Conservation (phyloP, 2,329 filamentous ascomycete species). For the Aschersonia sp. region DNA sequence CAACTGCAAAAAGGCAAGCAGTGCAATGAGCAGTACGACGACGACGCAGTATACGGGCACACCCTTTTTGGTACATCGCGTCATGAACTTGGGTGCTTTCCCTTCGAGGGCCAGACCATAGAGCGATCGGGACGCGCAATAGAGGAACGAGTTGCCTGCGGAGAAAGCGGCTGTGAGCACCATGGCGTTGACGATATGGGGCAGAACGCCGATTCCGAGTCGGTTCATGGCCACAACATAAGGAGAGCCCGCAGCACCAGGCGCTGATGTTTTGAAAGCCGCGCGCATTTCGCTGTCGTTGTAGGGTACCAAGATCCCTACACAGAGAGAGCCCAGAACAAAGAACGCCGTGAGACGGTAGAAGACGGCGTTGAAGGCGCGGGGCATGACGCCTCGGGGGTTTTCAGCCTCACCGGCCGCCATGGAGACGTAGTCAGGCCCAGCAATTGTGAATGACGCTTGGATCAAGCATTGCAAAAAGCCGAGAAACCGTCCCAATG, state of each 20-base stretch:
- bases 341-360: constrained; percentile 66
- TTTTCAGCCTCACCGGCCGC: constrained; percentile 61
- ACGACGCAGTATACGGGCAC: constrained; percentile 63
- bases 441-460: constrained; percentile 52
- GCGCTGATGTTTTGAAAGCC: constrained; percentile 41
- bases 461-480: constrained; percentile 63
- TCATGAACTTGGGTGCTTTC: constrained; percentile 47
- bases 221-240: constrained; percentile 56
- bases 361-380: constrained; percentile 65
- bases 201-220: constrained; percentile 45
- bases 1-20: constrained; percentile 62
- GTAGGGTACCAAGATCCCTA: constrained; percentile 58
- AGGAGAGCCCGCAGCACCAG: constrained; percentile 55
- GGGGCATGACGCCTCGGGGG: constrained; percentile 53
- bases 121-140: constrained; percentile 53
- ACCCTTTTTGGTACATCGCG: constrained; percentile 44
- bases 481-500: constrained; percentile 58
- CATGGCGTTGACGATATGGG: constrained; percentile 60
- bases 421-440: constrained; percentile 52
- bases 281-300: constrained; percentile 46
- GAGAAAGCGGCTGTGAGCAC: constrained; percentile 52
- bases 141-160: constrained; percentile 50
- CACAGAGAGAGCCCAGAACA: constrained; percentile 55
- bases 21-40: constrained; percentile 49
- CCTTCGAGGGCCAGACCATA: constrained; percentile 55